Evolutionary conservation across 2,329 filamentous ascomycete species (phyloP), one percentile per base, ranked within the genome.

Genomic region (Fusarium nodosum): DNA sequence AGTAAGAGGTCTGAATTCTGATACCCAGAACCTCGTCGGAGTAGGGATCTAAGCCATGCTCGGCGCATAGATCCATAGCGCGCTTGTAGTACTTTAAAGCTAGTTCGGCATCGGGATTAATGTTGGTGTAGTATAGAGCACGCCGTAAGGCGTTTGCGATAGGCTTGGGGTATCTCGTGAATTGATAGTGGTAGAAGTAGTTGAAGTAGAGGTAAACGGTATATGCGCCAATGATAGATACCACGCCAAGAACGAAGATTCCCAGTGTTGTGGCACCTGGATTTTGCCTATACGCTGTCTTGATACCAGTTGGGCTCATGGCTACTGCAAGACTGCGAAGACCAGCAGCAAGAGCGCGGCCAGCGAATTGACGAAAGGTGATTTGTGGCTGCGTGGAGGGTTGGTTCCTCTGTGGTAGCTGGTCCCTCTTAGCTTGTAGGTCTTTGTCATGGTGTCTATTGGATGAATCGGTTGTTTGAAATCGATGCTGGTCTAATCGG

Each of bases 21-120:
- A 98, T 90, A 11, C 96, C 96, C 72, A 97, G 85, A 34, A 97
- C 90, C 77, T 97, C 94, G 73, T 97, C 92, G 6, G 92, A 94
- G 77, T 94, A 97, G 0, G 93, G 93, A 76, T 98, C 93, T 82
- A 99, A 88, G 1, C 90, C 89, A 52, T 91, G 76, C 74, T 93
- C 89, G 51, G 89, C 83, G 60, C 93, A 93, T 53, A 91, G 85
- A 66, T 90, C 84, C 60, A 98, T 83, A 5, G 94, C 94, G 69
- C 91, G 87, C 74, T 90, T 90, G 78, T 97, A 98, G 78, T 93
- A 93, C 72, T 93, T 91, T 62, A 97, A 84, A 1, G 95, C 94
- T 56, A 91, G 86, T 61, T 91, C 86, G 4, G 93, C 89, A 62
- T 97, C 91, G 7, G 91, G 86, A 39, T 88, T 85, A 68, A 91